Evolutionary conservation across 1,284 basidiomycete genomes (phyloP).

Genomic region (Leccinum subrobustum): DNA sequence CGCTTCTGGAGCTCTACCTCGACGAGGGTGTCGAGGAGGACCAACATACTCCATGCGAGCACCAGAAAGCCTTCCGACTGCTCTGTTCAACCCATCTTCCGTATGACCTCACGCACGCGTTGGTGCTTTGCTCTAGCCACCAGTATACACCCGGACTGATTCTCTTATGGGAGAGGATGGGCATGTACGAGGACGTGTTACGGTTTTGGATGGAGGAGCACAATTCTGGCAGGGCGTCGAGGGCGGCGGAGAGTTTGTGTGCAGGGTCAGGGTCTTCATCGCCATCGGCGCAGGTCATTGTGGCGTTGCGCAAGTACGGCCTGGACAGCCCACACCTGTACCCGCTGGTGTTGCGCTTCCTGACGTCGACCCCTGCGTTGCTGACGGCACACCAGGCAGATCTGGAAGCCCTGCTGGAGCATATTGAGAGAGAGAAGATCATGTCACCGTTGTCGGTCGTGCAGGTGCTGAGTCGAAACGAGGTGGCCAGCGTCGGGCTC

Average conservation of each 20-base stretch:
- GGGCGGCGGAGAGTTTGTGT: neutral
- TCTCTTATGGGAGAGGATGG: conserved; percentile 88
- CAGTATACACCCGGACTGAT: conserved; percentile 85
- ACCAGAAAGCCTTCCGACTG: conserved; percentile 66
- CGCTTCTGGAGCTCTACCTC: conserved; percentile 92
- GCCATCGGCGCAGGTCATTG: conserved; percentile 67
- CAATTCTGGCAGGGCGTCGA: conserved; percentile 35
- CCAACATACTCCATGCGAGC: conserved; percentile 6
- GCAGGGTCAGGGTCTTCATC: conserved; percentile 18
- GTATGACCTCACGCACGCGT: conserved; percentile 87
- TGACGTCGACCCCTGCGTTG: conserved; percentile 76
- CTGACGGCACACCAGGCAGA: conserved; percentile 69
- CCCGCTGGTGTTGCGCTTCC: conserved; percentile 85
- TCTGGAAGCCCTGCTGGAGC: conserved; percentile 66
- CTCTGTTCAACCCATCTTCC: conserved; percentile 67
- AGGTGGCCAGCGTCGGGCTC: conserved; percentile 84
- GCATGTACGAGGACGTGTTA: conserved; percentile 95
- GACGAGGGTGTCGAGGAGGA: conserved; percentile 21
- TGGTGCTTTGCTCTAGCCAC: conserved; percentile 88
- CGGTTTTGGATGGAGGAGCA: conserved; percentile 87
- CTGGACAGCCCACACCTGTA: conserved; percentile 74
- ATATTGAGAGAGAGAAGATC: conserved; percentile 77
- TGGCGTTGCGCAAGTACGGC: conserved; percentile 76
- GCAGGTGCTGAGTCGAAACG: conserved; percentile 84
- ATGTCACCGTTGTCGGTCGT: conserved; percentile 89